phyloP scores from a whole-genome alignment of 768 basidiomycete species.

The Tulasnella sp. region DNA sequence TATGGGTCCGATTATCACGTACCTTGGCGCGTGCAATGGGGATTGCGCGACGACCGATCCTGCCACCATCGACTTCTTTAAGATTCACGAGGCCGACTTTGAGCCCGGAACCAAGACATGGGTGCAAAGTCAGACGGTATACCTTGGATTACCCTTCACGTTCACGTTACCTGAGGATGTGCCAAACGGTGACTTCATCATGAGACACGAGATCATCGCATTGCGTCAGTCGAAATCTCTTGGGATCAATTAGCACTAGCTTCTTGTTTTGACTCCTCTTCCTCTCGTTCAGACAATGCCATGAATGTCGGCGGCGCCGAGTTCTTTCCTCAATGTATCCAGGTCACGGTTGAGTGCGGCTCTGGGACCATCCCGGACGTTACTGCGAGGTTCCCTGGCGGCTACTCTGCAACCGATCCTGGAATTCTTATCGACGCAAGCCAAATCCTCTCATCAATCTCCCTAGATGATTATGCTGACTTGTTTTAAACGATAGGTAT shows the following conservation, averaged over 20 bases:
- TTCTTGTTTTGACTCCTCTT: too few relatives aligned
- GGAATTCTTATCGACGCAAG: constrained; percentile 43
- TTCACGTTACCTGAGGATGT: constrained; percentile 35
- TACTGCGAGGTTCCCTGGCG: constrained; percentile 59
- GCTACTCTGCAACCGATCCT: constrained; percentile 56
- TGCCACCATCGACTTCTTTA: constrained; percentile 58
- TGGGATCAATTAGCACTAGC: too few relatives aligned
- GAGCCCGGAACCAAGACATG: constrained; percentile 27
- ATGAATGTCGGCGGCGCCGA: constrained; percentile 51
- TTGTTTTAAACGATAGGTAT: not conserved
- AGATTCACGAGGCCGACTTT: constrained; percentile 38
- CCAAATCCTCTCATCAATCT: not conserved
- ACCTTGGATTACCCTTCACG: constrained; percentile 3
- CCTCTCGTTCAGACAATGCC: constrained; percentile 35
- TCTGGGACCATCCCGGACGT: constrained; percentile 28
- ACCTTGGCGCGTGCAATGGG: constrained; percentile 51
- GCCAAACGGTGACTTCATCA: constrained; percentile 56
- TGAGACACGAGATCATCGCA: constrained; percentile 43
- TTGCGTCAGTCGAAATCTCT: not conserved
- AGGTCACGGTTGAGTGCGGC: constrained; percentile 29
- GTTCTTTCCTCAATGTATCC: constrained; percentile 66
- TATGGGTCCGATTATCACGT: constrained; percentile 61
- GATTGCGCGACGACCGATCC: constrained; percentile 51
- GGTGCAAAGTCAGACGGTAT: constrained; percentile 35
- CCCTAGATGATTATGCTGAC: not conserved